phyloP scores from a whole-genome alignment of 192 early-diverging fungal species.

The Phycomyces nitens region DNA sequence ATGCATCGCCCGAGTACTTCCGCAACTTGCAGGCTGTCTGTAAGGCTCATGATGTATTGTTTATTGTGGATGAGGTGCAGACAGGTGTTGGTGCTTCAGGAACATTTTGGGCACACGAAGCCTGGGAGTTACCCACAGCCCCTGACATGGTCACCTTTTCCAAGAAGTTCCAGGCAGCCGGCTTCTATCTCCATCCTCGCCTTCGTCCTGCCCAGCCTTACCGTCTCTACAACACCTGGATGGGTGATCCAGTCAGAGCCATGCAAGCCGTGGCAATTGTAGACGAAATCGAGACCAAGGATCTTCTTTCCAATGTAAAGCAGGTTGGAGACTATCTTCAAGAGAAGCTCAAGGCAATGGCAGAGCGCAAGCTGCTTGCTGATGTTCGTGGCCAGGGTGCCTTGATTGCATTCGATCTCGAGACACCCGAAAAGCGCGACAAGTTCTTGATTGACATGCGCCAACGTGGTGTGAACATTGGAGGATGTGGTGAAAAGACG shows the following conservation, averaged over 20 bases:
- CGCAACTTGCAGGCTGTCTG: constrained; percentile 57
- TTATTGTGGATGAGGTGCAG: constrained; percentile 82
- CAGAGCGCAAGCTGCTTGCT: constrained; percentile 43
- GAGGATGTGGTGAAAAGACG: constrained; percentile 57
- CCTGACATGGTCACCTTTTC: constrained; percentile 78
- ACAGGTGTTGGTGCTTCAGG: constrained; percentile 73
- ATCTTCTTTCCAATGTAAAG: constrained; percentile 49
- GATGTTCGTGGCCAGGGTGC: constrained; percentile 63
- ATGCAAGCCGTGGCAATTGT: constrained; percentile 60
- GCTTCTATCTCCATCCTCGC: constrained; percentile 59
- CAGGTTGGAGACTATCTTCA: constrained; percentile 54
- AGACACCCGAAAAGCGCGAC: constrained; percentile 43
- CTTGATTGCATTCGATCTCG: constrained; percentile 70
- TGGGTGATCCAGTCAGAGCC: constrained; percentile 69
- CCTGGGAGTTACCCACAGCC: constrained; percentile 60
- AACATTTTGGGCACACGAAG: constrained; percentile 74
- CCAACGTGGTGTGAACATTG: constrained; percentile 63
- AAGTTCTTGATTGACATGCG: constrained; percentile 54
- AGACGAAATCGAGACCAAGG: constrained; percentile 51
- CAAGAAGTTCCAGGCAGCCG: constrained; percentile 76
- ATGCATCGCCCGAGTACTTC: constrained; percentile 66
- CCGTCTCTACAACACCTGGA: constrained; percentile 75
- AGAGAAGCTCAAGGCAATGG: constrained; percentile 47
- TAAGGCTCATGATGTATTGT: constrained; percentile 48
- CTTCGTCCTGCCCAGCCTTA: constrained; percentile 59